Evolutionary conservation across 768 basidiomycete species (phyloP), one percentile per base, ranked within the genome.

Genomic region (Exsudoporus frostii): DNA sequence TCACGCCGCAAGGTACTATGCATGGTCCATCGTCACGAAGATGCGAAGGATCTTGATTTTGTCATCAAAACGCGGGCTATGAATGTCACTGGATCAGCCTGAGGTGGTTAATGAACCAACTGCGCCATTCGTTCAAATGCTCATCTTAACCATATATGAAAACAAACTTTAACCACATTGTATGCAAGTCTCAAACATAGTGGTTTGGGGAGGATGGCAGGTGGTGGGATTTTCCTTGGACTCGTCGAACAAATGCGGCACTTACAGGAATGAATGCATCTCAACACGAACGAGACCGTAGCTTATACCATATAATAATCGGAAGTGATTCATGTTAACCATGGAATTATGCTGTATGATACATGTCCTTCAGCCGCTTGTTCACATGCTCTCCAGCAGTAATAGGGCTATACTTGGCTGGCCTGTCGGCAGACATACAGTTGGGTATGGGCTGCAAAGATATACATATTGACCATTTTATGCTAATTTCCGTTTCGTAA

Each of bases 361-460:
- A 69, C 30, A 46, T 19, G 0, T 84, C 88, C 43, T 82, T 79
- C 41, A 95, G 70, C 42, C 90, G 73, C 14, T 80, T 79, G 65
- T 85, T 83, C 45, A 94, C 88, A 71, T 92, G 92, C 47, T 92
- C 89, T 7, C 93, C 92, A 0, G 92, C 92, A 1, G 79, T 85
- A 27, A 92, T 74, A 5, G 84, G 71, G 46, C 81, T 79, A 66
- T 93, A 94, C 66, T 80, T 84, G 1, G 80, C 71, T 0, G 91
- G 90, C 27, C 74, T 60, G 1, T 79, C 76, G 0, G 70, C 65
- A 2, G 81, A 79, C 4, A 86, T 70, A 54, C 81, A 82, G 24
- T 72, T 77, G 5, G 75, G 67, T 19, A 80, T 73, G 4, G 78
- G 70, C 67, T 77, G 43, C 10, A 46, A 48, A 33, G 14, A 25